Percentiles rank a stretch among this genome's conserved stretches.
Conservation (phyloP, 2,329 filamentous ascomycete species). For the Dendryphion nanum region DNA sequence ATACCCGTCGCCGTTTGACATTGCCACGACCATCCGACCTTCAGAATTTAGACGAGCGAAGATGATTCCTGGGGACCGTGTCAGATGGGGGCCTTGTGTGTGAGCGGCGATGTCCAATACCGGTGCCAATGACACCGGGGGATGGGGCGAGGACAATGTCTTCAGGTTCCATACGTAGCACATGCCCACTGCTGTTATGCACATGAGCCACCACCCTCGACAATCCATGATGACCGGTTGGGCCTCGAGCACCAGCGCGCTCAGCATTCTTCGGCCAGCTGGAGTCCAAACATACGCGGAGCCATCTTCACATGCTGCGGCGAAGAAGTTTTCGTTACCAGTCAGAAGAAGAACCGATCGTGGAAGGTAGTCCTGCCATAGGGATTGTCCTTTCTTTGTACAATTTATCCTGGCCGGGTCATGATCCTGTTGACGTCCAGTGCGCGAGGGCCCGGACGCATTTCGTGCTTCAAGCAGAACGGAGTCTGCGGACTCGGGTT, state of each 20-base stretch:
- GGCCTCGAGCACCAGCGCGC: constrained; percentile 81
- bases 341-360: constrained; percentile 84
- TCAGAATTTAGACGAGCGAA: constrained; percentile 88
- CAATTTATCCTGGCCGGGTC: constrained; percentile 85
- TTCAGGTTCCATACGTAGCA: constrained; percentile 93
- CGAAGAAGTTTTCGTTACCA: constrained; percentile 88
- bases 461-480: constrained; percentile 89
- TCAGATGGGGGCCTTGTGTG: constrained; percentile 74
- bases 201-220: constrained; percentile 83
- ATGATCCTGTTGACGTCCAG: constrained; percentile 60
- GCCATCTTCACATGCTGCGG: constrained; percentile 89
- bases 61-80: constrained; percentile 78
- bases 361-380: constrained; percentile 95
- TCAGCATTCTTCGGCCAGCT: constrained; percentile 80
- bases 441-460: constrained; percentile 60
- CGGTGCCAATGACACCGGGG: constrained; percentile 83
- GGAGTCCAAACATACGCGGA: constrained; percentile 89
- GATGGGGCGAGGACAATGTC: constrained; percentile 78
- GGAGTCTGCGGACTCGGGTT: constrained; percentile 55
- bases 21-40: constrained; percentile 81
- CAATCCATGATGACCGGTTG: constrained; percentile 94
- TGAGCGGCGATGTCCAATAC: constrained; percentile 84
- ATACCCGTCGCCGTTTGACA: constrained; percentile 94
- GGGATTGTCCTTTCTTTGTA: constrained; percentile 71
- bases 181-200: constrained; percentile 82